Evolutionary conservation across 352 stramenopile species (phyloP).

Genomic region (Phytophthora agathidicida): DNA sequence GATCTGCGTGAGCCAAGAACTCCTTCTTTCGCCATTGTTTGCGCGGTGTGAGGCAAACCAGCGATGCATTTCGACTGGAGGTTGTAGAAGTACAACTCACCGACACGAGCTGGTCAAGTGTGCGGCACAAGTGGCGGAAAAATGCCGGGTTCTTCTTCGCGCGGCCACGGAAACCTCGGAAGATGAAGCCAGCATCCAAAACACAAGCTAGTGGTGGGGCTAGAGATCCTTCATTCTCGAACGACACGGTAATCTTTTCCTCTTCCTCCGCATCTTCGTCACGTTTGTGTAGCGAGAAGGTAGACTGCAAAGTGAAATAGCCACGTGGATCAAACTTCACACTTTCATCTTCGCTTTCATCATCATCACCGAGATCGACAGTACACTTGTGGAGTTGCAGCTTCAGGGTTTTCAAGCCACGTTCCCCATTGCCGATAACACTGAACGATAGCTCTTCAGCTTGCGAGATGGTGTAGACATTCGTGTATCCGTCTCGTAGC

Average conservation of each 20-base stretch:
- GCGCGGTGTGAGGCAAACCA: slow-evolving; percentile 56
- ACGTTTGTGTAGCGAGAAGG: slow-evolving; percentile 9
- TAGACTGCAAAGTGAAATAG: slow-evolving; percentile 28
- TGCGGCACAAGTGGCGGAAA: slow-evolving; percentile 45
- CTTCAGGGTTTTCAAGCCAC: slow-evolving; percentile 15
- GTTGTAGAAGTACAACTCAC: neutral
- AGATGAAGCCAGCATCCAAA: slow-evolving; percentile 56
- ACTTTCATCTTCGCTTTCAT: slow-evolving; percentile 14
- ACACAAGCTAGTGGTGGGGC: slow-evolving; percentile 42
- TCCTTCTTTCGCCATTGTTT: slow-evolving; percentile 76
- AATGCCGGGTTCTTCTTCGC: slow-evolving; percentile 55
- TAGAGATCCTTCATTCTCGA: slow-evolving; percentile 9
- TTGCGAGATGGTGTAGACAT: slow-evolving; percentile 39
- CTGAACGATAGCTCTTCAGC: slow-evolving; percentile 14
- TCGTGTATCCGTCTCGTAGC: slow-evolving; percentile 30
- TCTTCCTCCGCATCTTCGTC: slow-evolving; percentile 14
- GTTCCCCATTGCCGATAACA: slow-evolving; percentile 8
- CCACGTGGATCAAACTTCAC: slow-evolving; percentile 20
- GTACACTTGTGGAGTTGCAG: slow-evolving; percentile 32
- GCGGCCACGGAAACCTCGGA: slow-evolving; percentile 51
- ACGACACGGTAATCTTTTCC: slow-evolving; percentile 17
- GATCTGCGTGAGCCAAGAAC: slow-evolving; percentile 46
- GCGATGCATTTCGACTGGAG: slow-evolving; percentile 1
- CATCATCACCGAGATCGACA: slow-evolving; percentile 7
- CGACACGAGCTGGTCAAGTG: slow-evolving; percentile 41